Base-by-base conservation (phyloP, 2,329 filamentous ascomycete genomes). In the Xylariaceae sp. region DNA sequence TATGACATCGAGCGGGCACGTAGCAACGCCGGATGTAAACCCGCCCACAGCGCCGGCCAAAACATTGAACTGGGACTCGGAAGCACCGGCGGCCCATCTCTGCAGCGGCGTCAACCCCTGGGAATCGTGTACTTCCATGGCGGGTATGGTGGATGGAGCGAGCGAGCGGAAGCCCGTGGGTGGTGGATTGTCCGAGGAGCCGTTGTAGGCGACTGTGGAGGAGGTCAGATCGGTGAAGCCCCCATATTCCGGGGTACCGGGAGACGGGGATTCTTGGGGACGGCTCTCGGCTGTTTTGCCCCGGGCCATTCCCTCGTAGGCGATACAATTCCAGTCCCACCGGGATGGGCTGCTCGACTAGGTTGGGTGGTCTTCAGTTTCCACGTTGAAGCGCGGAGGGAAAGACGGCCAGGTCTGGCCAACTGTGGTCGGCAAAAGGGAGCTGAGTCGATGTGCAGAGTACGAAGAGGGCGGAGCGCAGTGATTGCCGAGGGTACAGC, bases 1-100 rank as follows among this genome's bases (percentile, higher is more conserved):
- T 73, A 99, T 97, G 58, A 99, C 94, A 77, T 99, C 94, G 63
- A 99, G 85, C 40, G 94, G 94, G 70, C 94, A 99, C 49, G 92
- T 97, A 61, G 96, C 89, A 52, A 99, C 83, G 47, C 94, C 94
- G 7, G 92, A 96, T 19, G 90, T 91, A 66, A 97, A 89, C 47
- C 94, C 94, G 47, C 92, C 92, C 54, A 89, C 79, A 46, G 92
- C 92, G 52, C 94, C 94, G 41, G 90, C 87, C 53, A 96, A 78
- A 58, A 90, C 89, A 70, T 95, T 89, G 70, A 97, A 85, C 59
- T 83, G 80, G 18, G 80, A 76, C 58, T 84, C 79, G 32, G 81
- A 82, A 47, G 82, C 81, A 37, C 68, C 64, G 45, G 75, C 70
- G 19, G 80, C 77, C 79, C 82, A 85, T 62, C 72, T 74, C 67